Evolutionary conservation across 2,329 filamentous ascomycete genomes (phyloP).

Genomic region (Emmonsiellopsis sp.): DNA sequence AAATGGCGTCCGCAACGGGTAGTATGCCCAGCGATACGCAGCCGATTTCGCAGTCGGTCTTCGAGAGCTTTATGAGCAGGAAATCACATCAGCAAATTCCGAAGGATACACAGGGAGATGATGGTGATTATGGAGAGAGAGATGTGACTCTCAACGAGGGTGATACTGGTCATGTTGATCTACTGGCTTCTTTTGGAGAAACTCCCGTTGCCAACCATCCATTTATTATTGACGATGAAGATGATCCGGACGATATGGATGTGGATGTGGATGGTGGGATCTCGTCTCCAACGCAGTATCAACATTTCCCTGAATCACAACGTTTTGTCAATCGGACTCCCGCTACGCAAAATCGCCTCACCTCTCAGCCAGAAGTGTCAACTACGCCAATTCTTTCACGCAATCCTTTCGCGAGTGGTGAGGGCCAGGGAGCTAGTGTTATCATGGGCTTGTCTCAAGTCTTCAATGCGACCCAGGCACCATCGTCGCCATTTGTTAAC

Average conservation of each 20-base stretch:
- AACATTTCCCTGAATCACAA: slow-evolving; percentile 40
- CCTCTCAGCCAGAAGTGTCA: slow-evolving; percentile 18
- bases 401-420: slow-evolving; percentile 33
- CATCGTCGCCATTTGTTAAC: slow-evolving; percentile 36
- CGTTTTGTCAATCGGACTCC: slow-evolving; percentile 37
- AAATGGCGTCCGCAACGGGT: slow-evolving; percentile 26
- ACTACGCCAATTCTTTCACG: slow-evolving; percentile 32
- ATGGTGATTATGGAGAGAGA: slow-evolving; percentile 17
- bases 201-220: slow-evolving; percentile 14
- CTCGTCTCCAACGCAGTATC: slow-evolving; percentile 33
- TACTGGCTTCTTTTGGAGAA: slow-evolving; percentile 30
- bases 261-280: slow-evolving; percentile 58
- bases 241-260: slow-evolving; percentile 46
- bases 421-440: slow-evolving; percentile 25
- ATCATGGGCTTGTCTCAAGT: slow-evolving; percentile 40
- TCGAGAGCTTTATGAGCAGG: slow-evolving; percentile 32
- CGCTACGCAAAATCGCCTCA: slow-evolving; percentile 28
- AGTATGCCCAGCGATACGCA: slow-evolving; percentile 34
- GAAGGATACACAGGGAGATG: slow-evolving; percentile 6
- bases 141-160: slow-evolving; percentile 31
- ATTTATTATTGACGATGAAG: background rate
- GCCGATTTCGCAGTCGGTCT: slow-evolving; percentile 36
- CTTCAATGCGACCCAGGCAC: slow-evolving; percentile 40
- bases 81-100: slow-evolving; percentile 14
- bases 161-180: slow-evolving; percentile 35